Percentiles rank a stretch among this genome's conserved stretches.
Evolutionary conservation across 2,329 filamentous ascomycete genomes (phyloP).

Genomic region (Cladophialophora exuberans): DNA sequence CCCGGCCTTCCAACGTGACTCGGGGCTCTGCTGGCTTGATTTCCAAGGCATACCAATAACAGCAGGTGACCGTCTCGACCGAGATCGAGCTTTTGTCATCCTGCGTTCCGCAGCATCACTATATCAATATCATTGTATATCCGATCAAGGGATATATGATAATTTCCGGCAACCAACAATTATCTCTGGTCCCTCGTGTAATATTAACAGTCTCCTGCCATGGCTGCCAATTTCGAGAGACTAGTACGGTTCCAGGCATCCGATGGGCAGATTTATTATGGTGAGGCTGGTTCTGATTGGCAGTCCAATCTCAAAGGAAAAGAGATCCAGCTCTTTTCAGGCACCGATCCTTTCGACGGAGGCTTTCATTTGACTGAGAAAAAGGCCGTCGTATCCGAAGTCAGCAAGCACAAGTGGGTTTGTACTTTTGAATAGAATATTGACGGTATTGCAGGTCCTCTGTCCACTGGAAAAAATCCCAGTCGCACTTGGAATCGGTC

Average conservation of each 20-base stretch:
- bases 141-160: background rate
- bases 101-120: background rate
- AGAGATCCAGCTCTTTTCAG: conserved; percentile 5
- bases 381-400: conserved; percentile 14
- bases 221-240: conserved; percentile 8
- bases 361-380: background rate
- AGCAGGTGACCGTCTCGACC: background rate
- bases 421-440: background rate
- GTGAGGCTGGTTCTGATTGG: conserved; percentile 19
- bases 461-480: conserved; percentile 41
- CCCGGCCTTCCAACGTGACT: background rate
- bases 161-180: background rate
- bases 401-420: conserved; percentile 29
- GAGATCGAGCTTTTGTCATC: conserved; percentile 1
- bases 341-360: background rate
- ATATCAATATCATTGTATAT: background rate
- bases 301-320: conserved; percentile 10
- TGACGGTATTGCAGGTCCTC: conserved; percentile 41
- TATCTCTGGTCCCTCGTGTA: background rate
- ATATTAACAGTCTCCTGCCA: background rate
- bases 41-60: background rate
- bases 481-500: conserved; percentile 27
- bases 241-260: conserved; percentile 11
- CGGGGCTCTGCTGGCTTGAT: background rate
- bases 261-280: conserved; percentile 16